Percentiles rank a stretch among this genome's conserved stretches.
Evolutionary conservation across 1,139 yeast species (phyloP).

Genomic region (Hyphopichia buzzinii): DNA sequence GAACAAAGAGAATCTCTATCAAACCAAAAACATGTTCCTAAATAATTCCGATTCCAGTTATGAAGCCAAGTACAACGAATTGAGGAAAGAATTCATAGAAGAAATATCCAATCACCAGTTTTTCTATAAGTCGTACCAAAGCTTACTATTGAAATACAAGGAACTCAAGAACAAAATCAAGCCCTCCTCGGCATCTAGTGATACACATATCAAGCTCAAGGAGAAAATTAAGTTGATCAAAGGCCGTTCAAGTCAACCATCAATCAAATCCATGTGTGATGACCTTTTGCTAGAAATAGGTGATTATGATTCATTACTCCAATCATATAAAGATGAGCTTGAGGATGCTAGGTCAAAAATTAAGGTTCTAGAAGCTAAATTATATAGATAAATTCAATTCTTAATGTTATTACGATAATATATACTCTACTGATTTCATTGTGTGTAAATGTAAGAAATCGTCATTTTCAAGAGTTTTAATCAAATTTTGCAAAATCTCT

Average conservation of each 20-base stretch:
- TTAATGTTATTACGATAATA: no score
- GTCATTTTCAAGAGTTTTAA: no score
- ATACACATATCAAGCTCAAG: slow-evolving; percentile 9
- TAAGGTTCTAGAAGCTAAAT: slow-evolving; percentile 11
- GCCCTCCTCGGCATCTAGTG: slow-evolving; percentile 5
- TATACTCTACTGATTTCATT: no score
- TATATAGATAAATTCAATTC: slow-evolving; percentile 1
- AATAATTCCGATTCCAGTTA: slow-evolving; percentile 7
- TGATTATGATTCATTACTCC: slow-evolving; percentile 10
- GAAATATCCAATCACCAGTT: slow-evolving; percentile 29
- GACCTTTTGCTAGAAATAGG: slow-evolving; percentile 21
- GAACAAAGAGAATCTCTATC: slow-evolving; percentile 1
- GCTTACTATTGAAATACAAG: slow-evolving; percentile 41
- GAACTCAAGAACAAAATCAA: slow-evolving; percentile 24
- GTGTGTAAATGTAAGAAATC: no score
- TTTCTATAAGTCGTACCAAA: slow-evolving; percentile 37
- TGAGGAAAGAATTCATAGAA: slow-evolving; percentile 31
- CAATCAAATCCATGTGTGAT: slow-evolving; percentile 22
- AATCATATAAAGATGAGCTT: slow-evolving; percentile 10
- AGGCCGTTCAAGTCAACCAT: slow-evolving; percentile 20
- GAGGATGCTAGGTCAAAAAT: slow-evolving; percentile 13
- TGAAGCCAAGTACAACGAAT: slow-evolving; percentile 23
- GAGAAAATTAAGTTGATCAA: slow-evolving; percentile 24
- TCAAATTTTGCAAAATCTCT: no score
- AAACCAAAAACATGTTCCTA: slow-evolving; percentile 12